phyloP scores from a whole-genome alignment of 768 basidiomycete species.

The Guyanaporus albipodus region DNA sequence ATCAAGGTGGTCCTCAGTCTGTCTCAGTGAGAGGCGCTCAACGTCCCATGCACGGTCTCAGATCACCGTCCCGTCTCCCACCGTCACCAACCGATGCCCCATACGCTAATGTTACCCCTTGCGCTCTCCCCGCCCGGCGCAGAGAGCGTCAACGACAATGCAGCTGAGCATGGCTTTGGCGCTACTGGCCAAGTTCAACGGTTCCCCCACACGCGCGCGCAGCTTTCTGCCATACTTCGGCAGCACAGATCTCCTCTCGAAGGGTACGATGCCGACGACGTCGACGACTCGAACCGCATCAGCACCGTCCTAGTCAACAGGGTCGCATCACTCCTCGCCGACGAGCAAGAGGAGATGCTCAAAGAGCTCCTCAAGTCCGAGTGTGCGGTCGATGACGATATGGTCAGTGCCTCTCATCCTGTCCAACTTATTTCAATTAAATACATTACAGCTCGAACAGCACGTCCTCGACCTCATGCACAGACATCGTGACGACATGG shows the following conservation, averaged over 20 bases:
- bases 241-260: constrained; percentile 60
- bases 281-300: constrained; percentile 51
- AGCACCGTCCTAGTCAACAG: constrained; percentile 60
- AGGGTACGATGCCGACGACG: constrained; percentile 55
- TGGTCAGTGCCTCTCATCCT: constrained; percentile 41
- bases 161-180: constrained; percentile 15
- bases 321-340: constrained; percentile 67
- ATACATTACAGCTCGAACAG: constrained; percentile 64
- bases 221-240: constrained; percentile 68
- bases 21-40: constrained; percentile 19
- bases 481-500: constrained; percentile 82
- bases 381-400: constrained; percentile 66
- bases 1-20: not conserved
- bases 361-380: constrained; percentile 68
- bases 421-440: constrained; percentile 17
- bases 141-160: constrained; percentile 17
- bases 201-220: constrained; percentile 82
- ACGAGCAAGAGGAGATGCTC: constrained; percentile 85
- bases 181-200: constrained; percentile 32
- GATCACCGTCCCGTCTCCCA: constrained; percentile 18
- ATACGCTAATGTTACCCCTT: constrained; percentile 21
- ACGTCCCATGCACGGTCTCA: constrained; percentile 18
- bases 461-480: constrained; percentile 94
- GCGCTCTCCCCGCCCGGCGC: constrained; percentile 7
- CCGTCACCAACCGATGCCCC: constrained; percentile 23